These are phyloP conservation scores for Eucalyptus cloeziana DNA, from an alignment of 345 rosid species.

Conservation along the genomic window DNA sequence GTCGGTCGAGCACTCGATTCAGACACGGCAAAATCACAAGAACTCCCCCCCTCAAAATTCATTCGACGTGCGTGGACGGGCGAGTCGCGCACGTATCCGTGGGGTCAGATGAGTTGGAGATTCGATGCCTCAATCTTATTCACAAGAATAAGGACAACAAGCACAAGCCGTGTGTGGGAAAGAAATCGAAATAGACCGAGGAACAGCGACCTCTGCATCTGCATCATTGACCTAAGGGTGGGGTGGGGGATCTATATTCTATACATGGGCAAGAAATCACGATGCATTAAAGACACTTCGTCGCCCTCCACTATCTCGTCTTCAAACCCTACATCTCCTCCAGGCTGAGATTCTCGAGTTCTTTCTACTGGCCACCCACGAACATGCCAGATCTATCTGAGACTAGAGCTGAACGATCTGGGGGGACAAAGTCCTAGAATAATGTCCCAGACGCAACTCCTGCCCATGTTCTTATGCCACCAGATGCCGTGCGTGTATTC, in stretches of 20 bases:
- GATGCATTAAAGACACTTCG: not conserved
- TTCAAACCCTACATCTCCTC: not conserved
- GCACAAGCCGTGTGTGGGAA: not conserved
- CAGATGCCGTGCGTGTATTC: not conserved
- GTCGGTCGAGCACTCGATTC: not conserved
- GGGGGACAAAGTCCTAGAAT: not conserved
- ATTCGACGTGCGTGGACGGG: not conserved
- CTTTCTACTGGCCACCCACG: not conserved
- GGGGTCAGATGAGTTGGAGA: not conserved
- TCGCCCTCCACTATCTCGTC: not conserved
- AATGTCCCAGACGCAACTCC: not conserved
- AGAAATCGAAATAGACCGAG: not conserved
- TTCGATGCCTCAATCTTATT: not conserved
- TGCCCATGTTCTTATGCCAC: not conserved
- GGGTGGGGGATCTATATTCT: not conserved
- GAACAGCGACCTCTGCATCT: not conserved
- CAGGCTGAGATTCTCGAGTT: not conserved
- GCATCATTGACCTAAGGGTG: not conserved
- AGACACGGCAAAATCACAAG: not conserved
- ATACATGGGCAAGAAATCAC: not conserved
- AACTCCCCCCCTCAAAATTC: not conserved
- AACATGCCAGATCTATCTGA: not conserved
- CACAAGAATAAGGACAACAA: not conserved
- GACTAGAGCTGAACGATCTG: not conserved
- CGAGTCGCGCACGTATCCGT: not conserved